Evolutionary conservation across 345 rosid genomes (phyloP).

Genomic region (Brassica carinata): DNA sequence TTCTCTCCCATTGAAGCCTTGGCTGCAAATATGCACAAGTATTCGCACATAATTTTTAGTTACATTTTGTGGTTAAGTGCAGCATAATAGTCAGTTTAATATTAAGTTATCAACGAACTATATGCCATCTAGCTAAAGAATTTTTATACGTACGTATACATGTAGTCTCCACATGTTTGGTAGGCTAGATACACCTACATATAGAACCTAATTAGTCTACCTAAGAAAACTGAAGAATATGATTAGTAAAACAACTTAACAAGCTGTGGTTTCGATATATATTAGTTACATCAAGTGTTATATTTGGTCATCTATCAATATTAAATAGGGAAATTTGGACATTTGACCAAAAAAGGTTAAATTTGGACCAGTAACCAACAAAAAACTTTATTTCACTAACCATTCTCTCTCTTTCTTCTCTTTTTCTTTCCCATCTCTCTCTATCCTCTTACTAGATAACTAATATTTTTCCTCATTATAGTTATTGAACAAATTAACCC

Average conservation of each 20-base stretch:
- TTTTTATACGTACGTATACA: not conserved
- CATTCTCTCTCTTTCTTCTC: too few species aligned
- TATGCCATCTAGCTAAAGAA: not conserved
- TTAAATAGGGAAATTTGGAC: too few species aligned
- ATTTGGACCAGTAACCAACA: too few species aligned
- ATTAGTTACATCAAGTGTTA: not conserved
- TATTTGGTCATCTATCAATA: too few species aligned
- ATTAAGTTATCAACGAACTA: not conserved
- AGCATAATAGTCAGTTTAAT: constrained; percentile 2
- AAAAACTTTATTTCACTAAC: too few species aligned
- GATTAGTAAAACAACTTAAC: not conserved
- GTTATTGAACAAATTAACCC: too few species aligned
- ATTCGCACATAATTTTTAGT: not conserved
- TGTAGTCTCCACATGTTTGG: constrained; percentile 35
- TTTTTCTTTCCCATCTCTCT: too few species aligned
- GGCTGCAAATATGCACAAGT: constrained; percentile 44
- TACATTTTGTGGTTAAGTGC: not conserved
- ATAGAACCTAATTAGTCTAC: not conserved
- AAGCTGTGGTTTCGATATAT: constrained; percentile 10
- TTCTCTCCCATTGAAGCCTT: constrained; percentile 99
- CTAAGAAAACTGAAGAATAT: not conserved
- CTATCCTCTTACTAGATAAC: too few species aligned
- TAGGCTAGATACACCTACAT: constrained; percentile 34
- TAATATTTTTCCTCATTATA: too few species aligned
- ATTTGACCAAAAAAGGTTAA: too few species aligned